A percentile compares a stretch with the other conserved stretches of the same genome.
Evolutionary conservation across 1,284 basidiomycete genomes (phyloP).

Genomic region (Puccinia polysora): DNA sequence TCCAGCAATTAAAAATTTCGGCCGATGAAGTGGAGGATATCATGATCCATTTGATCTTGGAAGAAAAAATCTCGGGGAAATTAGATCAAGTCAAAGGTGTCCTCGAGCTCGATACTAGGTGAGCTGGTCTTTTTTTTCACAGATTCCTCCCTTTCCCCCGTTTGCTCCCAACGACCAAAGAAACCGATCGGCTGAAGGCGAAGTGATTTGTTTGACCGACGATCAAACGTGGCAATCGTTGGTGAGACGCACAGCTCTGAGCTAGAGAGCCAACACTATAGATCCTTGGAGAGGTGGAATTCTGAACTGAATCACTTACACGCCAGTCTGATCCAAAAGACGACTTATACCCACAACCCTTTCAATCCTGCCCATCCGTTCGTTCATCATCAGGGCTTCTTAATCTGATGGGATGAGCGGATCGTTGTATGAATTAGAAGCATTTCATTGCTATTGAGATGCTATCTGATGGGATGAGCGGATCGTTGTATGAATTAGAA

Average conservation of each 20-base stretch:
- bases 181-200: no score
- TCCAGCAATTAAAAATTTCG: slow-evolving; percentile 84
- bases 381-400: no score
- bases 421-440: no score
- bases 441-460: no score
- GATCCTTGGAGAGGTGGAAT: slow-evolving; percentile 14
- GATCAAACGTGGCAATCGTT: no score
- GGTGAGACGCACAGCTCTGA: background rate
- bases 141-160: background rate
- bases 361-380: background rate
- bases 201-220: no score
- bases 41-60: slow-evolving; percentile 85
- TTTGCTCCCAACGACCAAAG: no score
- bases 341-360: background rate
- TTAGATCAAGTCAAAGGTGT: slow-evolving; percentile 93
- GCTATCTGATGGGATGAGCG: no score
- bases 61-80: slow-evolving; percentile 86
- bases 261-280: slow-evolving; percentile 12
- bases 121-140: background rate
- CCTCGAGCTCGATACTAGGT: slow-evolving; percentile 70
- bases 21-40: slow-evolving; percentile 84
- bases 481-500: no score
- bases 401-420: no score
- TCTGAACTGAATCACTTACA: slow-evolving; percentile 14
- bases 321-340: background rate